Base-by-base conservation (phyloP, 495 filamentous ascomycete species). In the Daldinia concentrica region DNA sequence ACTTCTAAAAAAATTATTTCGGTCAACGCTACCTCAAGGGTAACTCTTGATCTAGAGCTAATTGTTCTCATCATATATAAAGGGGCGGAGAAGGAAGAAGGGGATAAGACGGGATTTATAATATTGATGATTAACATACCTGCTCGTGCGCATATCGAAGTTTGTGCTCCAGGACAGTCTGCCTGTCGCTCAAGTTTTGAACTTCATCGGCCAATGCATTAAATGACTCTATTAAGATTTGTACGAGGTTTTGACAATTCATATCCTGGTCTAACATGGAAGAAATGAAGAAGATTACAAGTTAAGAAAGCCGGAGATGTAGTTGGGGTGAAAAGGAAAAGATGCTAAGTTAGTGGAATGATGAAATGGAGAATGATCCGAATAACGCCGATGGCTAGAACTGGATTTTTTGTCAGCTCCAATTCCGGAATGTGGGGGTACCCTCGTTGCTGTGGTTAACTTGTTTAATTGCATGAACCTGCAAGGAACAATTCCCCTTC, bases 41-140 rank as follows among this genome's bases (percentile, higher is more conserved):
- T 81, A 85, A 82, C 87, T 90, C 79, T 82, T 87, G 89, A 87
- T 91, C 88, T 91, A 90, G 88, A 90, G 88, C 88, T 91, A 90
- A 89, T 72, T 66, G 79, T 71, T 81, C 71, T 87, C 85, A 88
- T 90, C 90, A 89, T 87, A 72, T 76, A 52, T 62, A 27, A 70
- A 62, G 68, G 68, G 79, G 56, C 61, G 56, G 45, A 48, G 50
- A 56, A 72, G 22, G 66, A 55, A 34, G 65, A 48, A 57, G 32
- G 58, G 43, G 55, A 14, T 58, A n/a, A 29, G 54, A 36, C 27
- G 51, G 54, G 52, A 34, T 12, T 26, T 15, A 29, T 27, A 59
- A 29, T 36, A 34, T 59, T 24, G 14, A n/a, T 2, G 26, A n/a
- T 48, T 22, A 1, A 71, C 82, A 57, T 83, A 88, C 86, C 82